Conservation (phyloP, 78 protist species). For the Emiliania huxleyi region DNA sequence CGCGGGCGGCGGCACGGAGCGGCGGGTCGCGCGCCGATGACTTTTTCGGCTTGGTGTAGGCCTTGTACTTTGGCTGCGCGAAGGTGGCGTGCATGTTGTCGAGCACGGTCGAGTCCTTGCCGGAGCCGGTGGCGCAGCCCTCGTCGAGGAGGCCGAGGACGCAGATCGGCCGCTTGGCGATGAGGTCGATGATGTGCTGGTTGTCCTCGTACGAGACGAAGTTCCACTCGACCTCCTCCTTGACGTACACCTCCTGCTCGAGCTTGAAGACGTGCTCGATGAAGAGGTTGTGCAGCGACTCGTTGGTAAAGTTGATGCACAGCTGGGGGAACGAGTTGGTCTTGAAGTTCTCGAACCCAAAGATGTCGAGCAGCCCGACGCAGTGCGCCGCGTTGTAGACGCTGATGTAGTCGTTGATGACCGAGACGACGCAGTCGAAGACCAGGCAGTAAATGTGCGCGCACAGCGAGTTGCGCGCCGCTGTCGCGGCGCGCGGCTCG, state of each 20-base stretch:
- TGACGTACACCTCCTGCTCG: conserved; percentile 81
- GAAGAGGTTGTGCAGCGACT: conserved; percentile 65
- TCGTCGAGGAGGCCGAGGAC: conserved; percentile 35
- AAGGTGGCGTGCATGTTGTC: not conserved
- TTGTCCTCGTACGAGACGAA: conserved; percentile 77
- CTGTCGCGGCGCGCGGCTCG: conserved; percentile 49
- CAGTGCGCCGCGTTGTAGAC: not conserved
- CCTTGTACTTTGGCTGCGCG: not conserved
- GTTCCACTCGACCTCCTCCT: conserved; percentile 69
- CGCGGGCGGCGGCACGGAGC: too few relatives aligned
- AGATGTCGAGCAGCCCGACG: conserved; percentile 88
- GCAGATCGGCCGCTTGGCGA: conserved; percentile 13
- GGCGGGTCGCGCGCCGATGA: too few relatives aligned
- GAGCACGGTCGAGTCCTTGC: not conserved
- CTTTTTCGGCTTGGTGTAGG: not conserved
- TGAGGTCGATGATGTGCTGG: conserved; percentile 16
- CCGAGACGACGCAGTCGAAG: conserved; percentile 80
- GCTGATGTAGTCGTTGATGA: not conserved
- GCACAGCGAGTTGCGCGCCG: conserved; percentile 73
- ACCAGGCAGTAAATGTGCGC: conserved; percentile 89
- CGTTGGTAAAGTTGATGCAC: conserved; percentile 91
- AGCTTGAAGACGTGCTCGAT: not conserved
- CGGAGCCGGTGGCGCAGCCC: not conserved
- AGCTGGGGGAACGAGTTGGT: conserved; percentile 88
- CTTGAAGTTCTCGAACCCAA: conserved; percentile 91